Evolutionary conservation across 192 early-diverging fungal species (phyloP), one percentile per base, ranked within the genome.

Genomic region (Coemansia sp.): DNA sequence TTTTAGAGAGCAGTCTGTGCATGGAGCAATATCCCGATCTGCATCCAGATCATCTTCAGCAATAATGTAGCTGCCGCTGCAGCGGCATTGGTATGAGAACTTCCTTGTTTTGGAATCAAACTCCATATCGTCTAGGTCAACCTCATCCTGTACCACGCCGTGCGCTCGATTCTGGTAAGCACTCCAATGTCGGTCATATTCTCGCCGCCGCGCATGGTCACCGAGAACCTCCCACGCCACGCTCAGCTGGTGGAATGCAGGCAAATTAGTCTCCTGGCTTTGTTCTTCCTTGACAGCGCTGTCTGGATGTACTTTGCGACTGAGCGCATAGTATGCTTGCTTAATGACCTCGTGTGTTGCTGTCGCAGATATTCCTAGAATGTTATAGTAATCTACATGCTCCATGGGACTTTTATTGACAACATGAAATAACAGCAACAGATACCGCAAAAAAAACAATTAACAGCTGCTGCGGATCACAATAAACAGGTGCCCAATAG

Each of bases 71-170:
- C 57, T 64, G 27, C 87, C 85, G 11, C 88, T 84, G 76, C 91
- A 93, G 23, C 91, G 81, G 63, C 91, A 93, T 4, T 78, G 71
- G 5, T 78, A 73, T 14, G 85, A 68, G 57, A 85, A 93, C 1
- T 54, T 56, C 0, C 66, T 53, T 0, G 52, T 56, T 46, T 80
- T 75, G 64, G 89, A 85, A 57, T 89, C 78, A 50, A 85, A 91
- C 2, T 88, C 87, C 92, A 94, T 92, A 24, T 91, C 90, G 63
- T 94, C 92, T 61, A 94, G 63, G 73, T 92, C 91, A 23, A 94
- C 80, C 30, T 91, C 90, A 33, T 84, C 88, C 63, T 90, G 86
- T 33, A 92, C 86, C 3, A 86, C 85, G 14, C 85, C 88, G 11
- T 71, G 75, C 25, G 24, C 22, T 4, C 59, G 64, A 46, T 52